A percentile compares a stretch with the other conserved stretches of the same genome.
These are phyloP conservation scores for Gnomoniopsis smithogilvyi DNA, from an alignment of 2,329 filamentous ascomycete genomes.

Conservation along the genomic window DNA sequence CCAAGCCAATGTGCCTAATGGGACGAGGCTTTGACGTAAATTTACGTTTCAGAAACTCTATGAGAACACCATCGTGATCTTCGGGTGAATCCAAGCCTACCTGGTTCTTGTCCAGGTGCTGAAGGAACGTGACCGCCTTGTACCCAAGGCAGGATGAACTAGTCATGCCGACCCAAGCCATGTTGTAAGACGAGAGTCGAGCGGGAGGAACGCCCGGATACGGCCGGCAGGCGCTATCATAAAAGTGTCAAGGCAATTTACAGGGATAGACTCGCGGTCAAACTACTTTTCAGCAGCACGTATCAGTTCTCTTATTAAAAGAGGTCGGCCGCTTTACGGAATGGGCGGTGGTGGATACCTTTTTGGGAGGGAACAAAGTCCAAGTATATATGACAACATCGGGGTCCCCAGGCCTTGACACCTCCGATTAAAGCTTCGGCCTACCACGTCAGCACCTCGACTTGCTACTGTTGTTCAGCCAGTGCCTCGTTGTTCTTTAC, in stretches of 20 bases:
- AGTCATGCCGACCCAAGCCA: not conserved
- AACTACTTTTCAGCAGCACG: not conserved
- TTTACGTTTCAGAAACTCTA: constrained; percentile 5
- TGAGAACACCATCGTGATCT: not conserved
- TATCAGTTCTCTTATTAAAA: not conserved
- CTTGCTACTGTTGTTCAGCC: not conserved
- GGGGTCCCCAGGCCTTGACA: too few species aligned
- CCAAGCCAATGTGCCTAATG: not conserved
- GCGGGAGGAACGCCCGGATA: not conserved
- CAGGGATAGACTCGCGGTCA: not conserved
- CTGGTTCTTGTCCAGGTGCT: not conserved
- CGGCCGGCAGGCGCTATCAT: not conserved
- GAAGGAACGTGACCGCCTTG: not conserved
- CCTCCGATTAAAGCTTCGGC: not conserved
- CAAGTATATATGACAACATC: too few species aligned
- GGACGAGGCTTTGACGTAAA: constrained; percentile 2
- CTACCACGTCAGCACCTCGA: not conserved
- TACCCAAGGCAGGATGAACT: too few species aligned
- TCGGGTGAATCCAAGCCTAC: not conserved
- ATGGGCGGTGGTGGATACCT: constrained; percentile 2
- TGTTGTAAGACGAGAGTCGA: not conserved
- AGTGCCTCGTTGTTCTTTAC: not conserved
- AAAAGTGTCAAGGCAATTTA: not conserved
- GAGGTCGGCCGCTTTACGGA: not conserved
- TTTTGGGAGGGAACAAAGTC: too few species aligned